Percentiles rank a stretch among this genome's conserved stretches.
Conservation (phyloP, 164 flowering plant species). For the Paratinospora sagittata region DNA sequence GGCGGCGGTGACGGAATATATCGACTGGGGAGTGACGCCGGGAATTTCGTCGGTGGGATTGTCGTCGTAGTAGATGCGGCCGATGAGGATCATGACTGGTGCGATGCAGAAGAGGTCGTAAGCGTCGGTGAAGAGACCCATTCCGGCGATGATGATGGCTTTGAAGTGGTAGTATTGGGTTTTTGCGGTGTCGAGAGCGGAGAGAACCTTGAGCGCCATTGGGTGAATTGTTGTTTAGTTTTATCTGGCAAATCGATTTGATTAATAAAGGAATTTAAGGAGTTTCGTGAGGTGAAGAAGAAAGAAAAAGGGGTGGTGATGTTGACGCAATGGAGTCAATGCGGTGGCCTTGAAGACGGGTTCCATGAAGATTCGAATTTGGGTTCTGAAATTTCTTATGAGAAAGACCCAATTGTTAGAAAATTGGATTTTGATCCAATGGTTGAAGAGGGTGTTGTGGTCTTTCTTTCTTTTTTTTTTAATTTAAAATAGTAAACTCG, state of each 20-base stretch:
- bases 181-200: slow-evolving; percentile 47
- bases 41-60: background rate
- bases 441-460: no score
- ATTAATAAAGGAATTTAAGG: no score
- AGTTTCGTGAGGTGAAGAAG: no score
- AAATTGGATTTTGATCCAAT: no score
- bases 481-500: no score
- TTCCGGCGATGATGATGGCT: slow-evolving; percentile 63
- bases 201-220: slow-evolving; percentile 38
- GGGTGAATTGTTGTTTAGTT: no score
- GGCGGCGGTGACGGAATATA: slow-evolving; percentile 24
- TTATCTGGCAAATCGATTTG: no score
- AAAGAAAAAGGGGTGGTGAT: background rate
- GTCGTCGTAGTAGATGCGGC: slow-evolving; percentile 34
- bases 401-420: no score
- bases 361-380: background rate
- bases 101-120: slow-evolving; percentile 61
- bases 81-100: slow-evolving; percentile 41
- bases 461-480: no score
- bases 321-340: background rate
- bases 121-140: slow-evolving; percentile 65
- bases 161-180: slow-evolving; percentile 61
- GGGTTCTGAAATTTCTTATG: background rate
- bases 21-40: slow-evolving; percentile 14
- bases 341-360: background rate